Base-by-base conservation (phyloP, 2,329 filamentous ascomycete species). In the Trichophyton mentagrophytes region DNA sequence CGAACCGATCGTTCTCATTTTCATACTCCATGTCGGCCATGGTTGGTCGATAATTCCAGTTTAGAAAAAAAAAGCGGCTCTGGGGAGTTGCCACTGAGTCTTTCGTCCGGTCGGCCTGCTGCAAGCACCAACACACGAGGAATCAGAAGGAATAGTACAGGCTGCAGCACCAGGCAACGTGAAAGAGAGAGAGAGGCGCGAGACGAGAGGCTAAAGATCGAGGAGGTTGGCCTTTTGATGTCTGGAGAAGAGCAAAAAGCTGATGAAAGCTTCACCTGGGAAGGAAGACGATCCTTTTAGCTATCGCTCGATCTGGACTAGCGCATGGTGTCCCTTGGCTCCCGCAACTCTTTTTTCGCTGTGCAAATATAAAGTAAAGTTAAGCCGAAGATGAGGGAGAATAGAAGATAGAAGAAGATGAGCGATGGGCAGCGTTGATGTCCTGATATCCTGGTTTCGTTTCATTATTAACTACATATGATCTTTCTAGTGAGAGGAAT, bases 1-100 rank as follows among this genome's bases (percentile, higher is more conserved):
- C 84, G 73, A 85, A 87, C 69, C 78, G 79, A 75, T 82, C 82
- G 72, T 80, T 80, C 65, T 86, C 83, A 68, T 80, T 80, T 71
- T 86, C 84, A 77, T 85, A 87, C 67, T 87, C 84, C 77, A 83
- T 81, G 33, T 44, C 49, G 22, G 49, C 49, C 49, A 53, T 53
- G 49, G 22, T 33, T 53, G n/a, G 11, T 27, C 11, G 40, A 17
- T 17, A 30, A 15, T 53, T 53, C 27, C 11, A 53, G 49, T 30
- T 30, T 11, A 15, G 40, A n/a, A 20, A 17, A n/a, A n/a, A n/a
- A 44, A 17, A 53, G 49, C 44, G 44, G 44, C 44, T 53, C 22
- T 51, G 22, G 46, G 22, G 22, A 33, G 22, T 53, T 47, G 44
- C 44, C 44, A 53, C 49, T 30, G 20, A 30, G 17, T 22, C n/a